These are phyloP conservation scores for Quambalaria eucalypti DNA, from an alignment of 1,284 basidiomycete species.

Conservation along the genomic window DNA sequence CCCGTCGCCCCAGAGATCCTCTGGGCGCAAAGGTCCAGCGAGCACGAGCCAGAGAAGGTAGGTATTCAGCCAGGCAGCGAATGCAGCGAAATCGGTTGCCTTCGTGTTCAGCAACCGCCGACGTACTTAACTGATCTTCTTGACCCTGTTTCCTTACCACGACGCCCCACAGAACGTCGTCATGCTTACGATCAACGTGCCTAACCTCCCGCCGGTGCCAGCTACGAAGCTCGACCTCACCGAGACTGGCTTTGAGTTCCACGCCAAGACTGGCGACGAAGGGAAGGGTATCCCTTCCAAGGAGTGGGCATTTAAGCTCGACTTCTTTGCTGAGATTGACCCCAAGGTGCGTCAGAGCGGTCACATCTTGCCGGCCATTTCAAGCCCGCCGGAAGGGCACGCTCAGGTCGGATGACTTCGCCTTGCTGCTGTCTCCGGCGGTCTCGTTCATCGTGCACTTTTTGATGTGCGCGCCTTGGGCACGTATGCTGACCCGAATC, in stretches of 20 bases:
- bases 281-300: conserved; percentile 35
- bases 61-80: background rate
- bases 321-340: conserved; percentile 44
- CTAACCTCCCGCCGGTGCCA: conserved; percentile 37
- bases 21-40: conserved; percentile 44
- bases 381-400: too few relatives aligned
- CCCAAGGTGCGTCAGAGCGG: conserved; percentile 51
- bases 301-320: conserved; percentile 39
- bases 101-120: background rate
- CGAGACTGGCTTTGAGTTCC: conserved; percentile 29
- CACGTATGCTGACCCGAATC: too few relatives aligned
- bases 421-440: too few relatives aligned
- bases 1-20: conserved; percentile 39
- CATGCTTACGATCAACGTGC: conserved; percentile 46
- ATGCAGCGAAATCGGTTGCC: background rate
- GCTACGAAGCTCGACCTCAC: conserved; percentile 41
- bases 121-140: background rate
- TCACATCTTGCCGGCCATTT: too few relatives aligned
- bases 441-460: too few relatives aligned
- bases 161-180: conserved; percentile 26
- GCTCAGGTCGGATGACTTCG: too few relatives aligned
- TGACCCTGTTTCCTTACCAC: background rate
- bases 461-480: too few relatives aligned
- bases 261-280: conserved; percentile 28
- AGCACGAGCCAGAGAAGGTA: conserved; percentile 37